These are phyloP conservation scores for Sindora glabra DNA, from an alignment of 306 rosid genomes.

Conservation along the genomic window DNA sequence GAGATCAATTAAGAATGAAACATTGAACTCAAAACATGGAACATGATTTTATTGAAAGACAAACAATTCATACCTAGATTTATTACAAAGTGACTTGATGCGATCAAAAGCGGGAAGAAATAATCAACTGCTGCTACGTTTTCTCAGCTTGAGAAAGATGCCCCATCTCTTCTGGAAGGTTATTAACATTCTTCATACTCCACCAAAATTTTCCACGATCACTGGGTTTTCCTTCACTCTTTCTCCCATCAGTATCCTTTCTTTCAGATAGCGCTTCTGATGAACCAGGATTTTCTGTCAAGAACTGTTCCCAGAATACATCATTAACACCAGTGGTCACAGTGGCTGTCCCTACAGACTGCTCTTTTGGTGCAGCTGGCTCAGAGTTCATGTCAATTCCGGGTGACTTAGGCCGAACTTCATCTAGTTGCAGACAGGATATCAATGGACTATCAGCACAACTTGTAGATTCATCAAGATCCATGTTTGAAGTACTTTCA, in stretches of 20 bases:
- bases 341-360: conserved; percentile 17
- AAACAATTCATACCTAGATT: conserved; percentile 33
- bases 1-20: neutral
- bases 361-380: conserved; percentile 40
- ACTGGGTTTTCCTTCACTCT: conserved; percentile 46
- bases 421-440: conserved; percentile 40
- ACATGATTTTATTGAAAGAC: neutral
- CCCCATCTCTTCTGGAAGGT: conserved; percentile 64
- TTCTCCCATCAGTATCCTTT: conserved; percentile 40
- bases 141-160: conserved; percentile 52
- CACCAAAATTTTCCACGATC: conserved; percentile 51
- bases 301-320: conserved; percentile 73
- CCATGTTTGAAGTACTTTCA: conserved; percentile 31
- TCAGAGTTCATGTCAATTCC: conserved; percentile 58
- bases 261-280: conserved; percentile 49
- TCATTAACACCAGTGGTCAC: conserved; percentile 52
- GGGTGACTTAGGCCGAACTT: conserved; percentile 38
- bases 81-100: conserved; percentile 27
- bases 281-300: conserved; percentile 81
- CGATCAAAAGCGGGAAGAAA: conserved; percentile 30
- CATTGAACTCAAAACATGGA: conserved; percentile 12
- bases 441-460: conserved; percentile 36
- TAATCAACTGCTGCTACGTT: conserved; percentile 27
- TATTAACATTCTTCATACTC: conserved; percentile 52
- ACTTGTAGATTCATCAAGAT: conserved; percentile 47